phyloP scores from a whole-genome alignment of 1,139 yeast genomes.

The Hemisphaericaspora xylanilytica region DNA sequence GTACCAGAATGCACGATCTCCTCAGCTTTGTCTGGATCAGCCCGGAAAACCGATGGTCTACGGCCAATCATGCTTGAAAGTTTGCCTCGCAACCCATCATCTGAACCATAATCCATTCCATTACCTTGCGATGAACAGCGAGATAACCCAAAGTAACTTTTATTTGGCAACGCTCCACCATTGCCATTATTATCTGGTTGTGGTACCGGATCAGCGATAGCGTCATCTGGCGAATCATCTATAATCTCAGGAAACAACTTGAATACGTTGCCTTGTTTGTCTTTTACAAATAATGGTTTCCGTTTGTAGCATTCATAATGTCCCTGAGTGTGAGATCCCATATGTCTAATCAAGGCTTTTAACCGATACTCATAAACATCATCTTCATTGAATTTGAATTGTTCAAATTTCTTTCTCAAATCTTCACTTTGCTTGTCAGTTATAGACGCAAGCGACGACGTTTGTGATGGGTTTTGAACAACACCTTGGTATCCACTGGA shows the following conservation, averaged over 20 bases:
- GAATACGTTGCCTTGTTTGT: constrained; percentile 44
- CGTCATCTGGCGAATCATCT: constrained; percentile 21
- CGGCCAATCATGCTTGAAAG: constrained; percentile 44
- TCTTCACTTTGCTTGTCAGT: constrained; percentile 39
- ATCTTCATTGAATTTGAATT: constrained; percentile 44
- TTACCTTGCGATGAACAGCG: constrained; percentile 6
- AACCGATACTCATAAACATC: constrained; percentile 55
- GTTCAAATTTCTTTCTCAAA: constrained; percentile 37
- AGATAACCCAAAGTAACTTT: constrained; percentile 1
- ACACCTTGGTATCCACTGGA: background rate
- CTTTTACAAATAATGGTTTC: constrained; percentile 62
- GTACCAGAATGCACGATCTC: constrained; percentile 42
- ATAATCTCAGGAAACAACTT: constrained; percentile 48
- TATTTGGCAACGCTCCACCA: background rate
- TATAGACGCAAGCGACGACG: constrained; percentile 21
- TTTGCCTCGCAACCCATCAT: constrained; percentile 33
- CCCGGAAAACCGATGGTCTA: constrained; percentile 43
- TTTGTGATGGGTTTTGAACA: constrained; percentile 1
- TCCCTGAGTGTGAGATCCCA: constrained; percentile 86
- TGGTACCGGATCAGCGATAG: constrained; percentile 2
- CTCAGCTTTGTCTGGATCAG: constrained; percentile 36
- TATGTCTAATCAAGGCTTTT: constrained; percentile 75
- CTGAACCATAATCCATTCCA: constrained; percentile 8
- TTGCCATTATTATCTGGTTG: background rate
- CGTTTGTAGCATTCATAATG: constrained; percentile 82